These are phyloP conservation scores for Juglanconis juglandina DNA, from an alignment of 2,329 filamentous ascomycete species.

Conservation along the genomic window DNA sequence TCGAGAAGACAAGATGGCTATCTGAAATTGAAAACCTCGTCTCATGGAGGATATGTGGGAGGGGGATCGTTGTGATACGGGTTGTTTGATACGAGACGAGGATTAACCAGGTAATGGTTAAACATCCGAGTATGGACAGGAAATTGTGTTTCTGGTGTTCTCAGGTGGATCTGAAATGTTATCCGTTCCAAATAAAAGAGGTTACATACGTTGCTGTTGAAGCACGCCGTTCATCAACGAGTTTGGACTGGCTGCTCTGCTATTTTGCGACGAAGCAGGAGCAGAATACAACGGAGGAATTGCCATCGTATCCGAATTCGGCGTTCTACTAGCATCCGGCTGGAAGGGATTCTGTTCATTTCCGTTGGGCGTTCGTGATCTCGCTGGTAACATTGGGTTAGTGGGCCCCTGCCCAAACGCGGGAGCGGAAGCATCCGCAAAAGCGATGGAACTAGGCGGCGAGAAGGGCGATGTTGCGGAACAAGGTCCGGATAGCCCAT, in stretches of 20 bases:
- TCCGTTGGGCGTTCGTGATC: slow-evolving; percentile 64
- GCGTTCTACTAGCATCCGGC: slow-evolving; percentile 51
- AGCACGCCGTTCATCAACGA: slow-evolving; percentile 44
- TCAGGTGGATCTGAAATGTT: no score
- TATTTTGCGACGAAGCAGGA: slow-evolving; percentile 68
- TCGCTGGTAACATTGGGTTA: slow-evolving; percentile 48
- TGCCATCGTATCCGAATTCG: slow-evolving; percentile 63
- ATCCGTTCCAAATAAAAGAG: neutral
- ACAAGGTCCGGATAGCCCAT: slow-evolving; percentile 24
- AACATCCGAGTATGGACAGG: no score
- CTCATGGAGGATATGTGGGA: no score
- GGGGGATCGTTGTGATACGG: no score
- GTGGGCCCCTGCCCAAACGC: slow-evolving; percentile 42
- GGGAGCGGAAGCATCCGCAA: slow-evolving; percentile 42
- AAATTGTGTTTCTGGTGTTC: no score
- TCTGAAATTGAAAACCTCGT: no score
- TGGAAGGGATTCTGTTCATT: slow-evolving; percentile 57
- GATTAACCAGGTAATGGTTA: no score
- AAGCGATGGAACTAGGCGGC: slow-evolving; percentile 39
- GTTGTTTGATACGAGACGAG: no score
- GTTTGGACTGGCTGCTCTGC: slow-evolving; percentile 72
- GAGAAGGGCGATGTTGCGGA: slow-evolving; percentile 50
- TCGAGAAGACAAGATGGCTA: no score
- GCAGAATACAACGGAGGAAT: slow-evolving; percentile 68
- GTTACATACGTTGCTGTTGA: slow-evolving; percentile 31